Percentiles rank a stretch among this genome's conserved stretches.
These are phyloP conservation scores for Cadophora gregata DNA, from an alignment of 2,329 filamentous ascomycete species.

Conservation along the genomic window DNA sequence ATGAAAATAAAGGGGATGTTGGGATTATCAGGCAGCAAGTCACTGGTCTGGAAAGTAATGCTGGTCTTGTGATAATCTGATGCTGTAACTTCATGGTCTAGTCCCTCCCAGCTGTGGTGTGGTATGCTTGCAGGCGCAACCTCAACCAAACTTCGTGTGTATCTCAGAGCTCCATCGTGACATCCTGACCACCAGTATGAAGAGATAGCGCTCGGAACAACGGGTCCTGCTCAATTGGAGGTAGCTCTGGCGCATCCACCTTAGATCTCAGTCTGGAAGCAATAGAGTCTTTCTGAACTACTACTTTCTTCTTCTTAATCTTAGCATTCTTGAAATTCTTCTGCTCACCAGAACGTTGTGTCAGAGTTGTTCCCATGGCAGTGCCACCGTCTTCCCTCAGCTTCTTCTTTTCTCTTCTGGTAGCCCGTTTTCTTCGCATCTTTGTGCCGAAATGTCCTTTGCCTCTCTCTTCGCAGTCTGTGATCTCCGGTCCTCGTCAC, in stretches of 20 bases:
- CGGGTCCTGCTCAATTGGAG: background rate
- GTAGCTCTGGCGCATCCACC: background rate
- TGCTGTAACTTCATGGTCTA: background rate
- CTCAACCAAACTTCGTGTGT: background rate
- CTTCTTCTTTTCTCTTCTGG: background rate
- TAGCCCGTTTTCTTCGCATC: background rate
- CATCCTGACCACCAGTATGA: background rate
- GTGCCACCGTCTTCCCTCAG: background rate
- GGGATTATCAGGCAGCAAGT: background rate
- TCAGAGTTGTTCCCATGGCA: background rate
- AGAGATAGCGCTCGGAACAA: background rate
- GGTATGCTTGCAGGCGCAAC: background rate
- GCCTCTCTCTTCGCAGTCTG: background rate
- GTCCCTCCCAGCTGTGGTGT: background rate
- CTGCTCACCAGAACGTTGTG: background rate
- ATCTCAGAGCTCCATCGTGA: slow-evolving; percentile 1
- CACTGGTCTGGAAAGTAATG: background rate
- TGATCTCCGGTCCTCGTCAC: background rate
- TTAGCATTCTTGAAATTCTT: background rate
- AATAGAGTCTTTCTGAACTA: background rate
- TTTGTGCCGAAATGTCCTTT: background rate
- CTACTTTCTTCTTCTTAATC: background rate
- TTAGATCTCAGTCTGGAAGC: background rate
- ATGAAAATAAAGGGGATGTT: background rate
- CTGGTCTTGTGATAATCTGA: background rate